Percentiles rank a stretch among this genome's conserved stretches.
phyloP scores from a whole-genome alignment of 257 asterid species.

The Fraxinus anomala region DNA sequence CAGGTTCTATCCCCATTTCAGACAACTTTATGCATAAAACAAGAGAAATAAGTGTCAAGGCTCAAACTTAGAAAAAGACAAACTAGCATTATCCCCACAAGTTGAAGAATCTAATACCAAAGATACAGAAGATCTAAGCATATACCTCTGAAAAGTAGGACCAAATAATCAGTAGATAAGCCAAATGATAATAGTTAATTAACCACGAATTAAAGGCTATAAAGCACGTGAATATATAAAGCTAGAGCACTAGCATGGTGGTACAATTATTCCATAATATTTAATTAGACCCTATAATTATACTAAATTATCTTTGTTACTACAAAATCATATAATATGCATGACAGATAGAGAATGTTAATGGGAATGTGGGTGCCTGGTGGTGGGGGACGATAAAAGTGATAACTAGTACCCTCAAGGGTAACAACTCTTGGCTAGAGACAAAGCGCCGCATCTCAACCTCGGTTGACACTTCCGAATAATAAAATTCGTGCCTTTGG shows the following conservation, averaged over 20 bases:
- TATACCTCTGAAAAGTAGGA: slow-evolving; percentile 25
- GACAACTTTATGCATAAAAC: too few species aligned
- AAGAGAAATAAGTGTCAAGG: not conserved
- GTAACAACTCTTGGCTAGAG: not conserved
- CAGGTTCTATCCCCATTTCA: too few species aligned
- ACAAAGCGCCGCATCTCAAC: not conserved
- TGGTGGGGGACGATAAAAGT: slow-evolving; percentile 25
- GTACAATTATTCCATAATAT: slow-evolving; percentile 35
- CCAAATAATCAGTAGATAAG: slow-evolving; percentile 23
- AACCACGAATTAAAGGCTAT: slow-evolving; percentile 25
- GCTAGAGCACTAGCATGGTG: slow-evolving; percentile 27
- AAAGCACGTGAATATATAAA: slow-evolving; percentile 34
- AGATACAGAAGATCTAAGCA: slow-evolving; percentile 17
- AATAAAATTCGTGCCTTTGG: not conserved
- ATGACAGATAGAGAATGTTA: not conserved
- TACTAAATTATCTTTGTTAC: slow-evolving; percentile 27
- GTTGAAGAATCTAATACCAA: slow-evolving; percentile 39
- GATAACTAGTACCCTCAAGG: not conserved
- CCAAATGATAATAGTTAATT: slow-evolving; percentile 22
- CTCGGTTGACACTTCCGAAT: not conserved
- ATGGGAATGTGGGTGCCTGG: slow-evolving; percentile 6
- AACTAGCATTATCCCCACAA: slow-evolving; percentile 18
- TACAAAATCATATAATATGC: not conserved
- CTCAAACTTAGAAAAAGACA: not conserved
- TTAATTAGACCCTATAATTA: slow-evolving; percentile 23